A percentile compares a stretch with the other conserved stretches of the same genome.
Evolutionary conservation across 2,329 filamentous ascomycete species (phyloP).

Genomic region (Clonostachys rosea): DNA sequence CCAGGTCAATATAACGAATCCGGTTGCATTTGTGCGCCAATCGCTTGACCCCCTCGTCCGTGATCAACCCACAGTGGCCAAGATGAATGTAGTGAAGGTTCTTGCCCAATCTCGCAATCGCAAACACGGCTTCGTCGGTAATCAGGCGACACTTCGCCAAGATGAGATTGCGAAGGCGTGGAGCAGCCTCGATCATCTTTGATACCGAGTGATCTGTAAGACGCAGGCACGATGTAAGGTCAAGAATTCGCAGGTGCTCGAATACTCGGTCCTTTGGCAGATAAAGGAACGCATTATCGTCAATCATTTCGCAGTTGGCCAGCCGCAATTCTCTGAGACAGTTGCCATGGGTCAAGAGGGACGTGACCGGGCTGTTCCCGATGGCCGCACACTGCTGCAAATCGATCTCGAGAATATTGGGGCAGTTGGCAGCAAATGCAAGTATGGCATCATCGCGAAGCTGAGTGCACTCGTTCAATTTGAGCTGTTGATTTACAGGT

Average conservation of each 20-base stretch:
- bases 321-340: slow-evolving; percentile 88
- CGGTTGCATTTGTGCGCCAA: slow-evolving; percentile 84
- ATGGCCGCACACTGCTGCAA: slow-evolving; percentile 80
- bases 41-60: slow-evolving; percentile 79
- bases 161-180: slow-evolving; percentile 85
- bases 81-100: slow-evolving; percentile 96
- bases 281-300: slow-evolving; percentile 81
- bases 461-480: slow-evolving; percentile 89
- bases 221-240: slow-evolving; percentile 82
- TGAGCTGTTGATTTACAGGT: slow-evolving; percentile 55
- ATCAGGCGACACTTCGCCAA: slow-evolving; percentile 92
- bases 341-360: slow-evolving; percentile 71
- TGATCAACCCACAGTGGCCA: slow-evolving; percentile 88
- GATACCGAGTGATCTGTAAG: slow-evolving; percentile 84
- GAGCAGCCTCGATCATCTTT: slow-evolving; percentile 81
- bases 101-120: slow-evolving; percentile 87
- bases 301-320: slow-evolving; percentile 78
- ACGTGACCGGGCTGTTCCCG: slow-evolving; percentile 77
- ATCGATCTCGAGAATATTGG: slow-evolving; percentile 93
- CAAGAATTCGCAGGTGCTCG: slow-evolving; percentile 87
- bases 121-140: slow-evolving; percentile 81
- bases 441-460: slow-evolving; percentile 77
- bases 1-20: slow-evolving; percentile 94
- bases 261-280: slow-evolving; percentile 67
- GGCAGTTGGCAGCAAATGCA: slow-evolving; percentile 83